Base-by-base conservation (phyloP, 1,284 basidiomycete genomes). In the Sanguinoderma infundibulare region DNA sequence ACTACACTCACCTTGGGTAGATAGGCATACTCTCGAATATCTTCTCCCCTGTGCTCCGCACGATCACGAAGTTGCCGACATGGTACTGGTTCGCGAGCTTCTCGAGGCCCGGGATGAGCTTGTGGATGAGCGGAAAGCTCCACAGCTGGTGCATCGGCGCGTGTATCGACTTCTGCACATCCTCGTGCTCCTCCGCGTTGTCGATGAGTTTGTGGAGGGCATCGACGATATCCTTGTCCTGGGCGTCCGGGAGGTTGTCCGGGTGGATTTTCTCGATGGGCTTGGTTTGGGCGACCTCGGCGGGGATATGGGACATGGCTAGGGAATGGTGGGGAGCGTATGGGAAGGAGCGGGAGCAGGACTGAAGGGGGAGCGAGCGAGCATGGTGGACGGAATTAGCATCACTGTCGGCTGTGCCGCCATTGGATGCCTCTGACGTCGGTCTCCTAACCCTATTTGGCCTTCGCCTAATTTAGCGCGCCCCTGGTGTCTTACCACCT, bases 1-100 rank as follows among this genome's bases (percentile, higher is more conserved):
- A 24, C 3, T 2, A 3, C 3, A 58, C 73, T 55, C 59, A 82
- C 76, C 81, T 78, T 17, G 85, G 83, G 75, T 92, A 94, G 36
- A 94, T 81, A 0, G 91, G 91, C 92, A 94, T 94, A 57, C 83
- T 85, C 76, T 94, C 92, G 63, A 93, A 93, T 66, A 89, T 80
- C 70, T 82, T 81, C 72, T 87, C 80, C 2, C 83, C 83, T 0
- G 86, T 83, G 8, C 76, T 75, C 20, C 91, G 80, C 47, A 90
- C 80, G 30, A 84, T 75, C 28, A 91, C 88, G 71, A 79, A 92
- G 74, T 92, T 91, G 4, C 90, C 90, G 49, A 83, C 75, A 59
- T 89, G 86, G 62, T 83, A 83, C 26, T 78, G 74, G 4, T 72
- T 70, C 1, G 85, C 85, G 35, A 87, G 72, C 57, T 78, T 77